Evolutionary conservation across 192 early-diverging fungal species (phyloP).

Genomic region (Helicostylum pulchrum): DNA sequence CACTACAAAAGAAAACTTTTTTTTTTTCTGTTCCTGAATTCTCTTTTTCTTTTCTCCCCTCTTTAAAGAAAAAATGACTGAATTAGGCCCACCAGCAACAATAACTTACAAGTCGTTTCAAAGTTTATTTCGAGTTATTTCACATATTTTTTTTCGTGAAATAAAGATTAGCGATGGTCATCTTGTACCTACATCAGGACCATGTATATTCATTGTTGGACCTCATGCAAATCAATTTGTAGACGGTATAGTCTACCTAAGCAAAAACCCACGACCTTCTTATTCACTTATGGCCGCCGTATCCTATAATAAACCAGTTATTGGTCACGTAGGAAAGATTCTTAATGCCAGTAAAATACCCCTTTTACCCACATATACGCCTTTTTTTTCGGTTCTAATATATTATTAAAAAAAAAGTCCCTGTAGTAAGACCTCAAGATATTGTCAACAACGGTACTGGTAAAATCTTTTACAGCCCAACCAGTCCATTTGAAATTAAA

Average conservation of each 20-base stretch:
- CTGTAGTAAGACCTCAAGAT: conserved; percentile 93
- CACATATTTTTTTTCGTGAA: conserved; percentile 86
- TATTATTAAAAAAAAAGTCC: conserved; percentile 64
- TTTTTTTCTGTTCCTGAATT: background rate
- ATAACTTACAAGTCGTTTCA: conserved; percentile 41
- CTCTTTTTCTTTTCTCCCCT: conserved; percentile 1
- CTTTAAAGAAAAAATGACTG: background rate
- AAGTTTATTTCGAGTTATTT: conserved; percentile 57
- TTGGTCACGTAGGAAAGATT: conserved; percentile 31
- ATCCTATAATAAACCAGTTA: conserved; percentile 25
- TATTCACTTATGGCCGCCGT: conserved; percentile 29
- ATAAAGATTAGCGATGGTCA: conserved; percentile 77
- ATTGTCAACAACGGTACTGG: conserved; percentile 70
- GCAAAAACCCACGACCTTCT: conserved; percentile 21
- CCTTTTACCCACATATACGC: background rate
- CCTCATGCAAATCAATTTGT: conserved; percentile 70
- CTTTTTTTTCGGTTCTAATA: background rate
- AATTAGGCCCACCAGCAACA: background rate
- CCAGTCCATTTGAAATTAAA: conserved; percentile 59
- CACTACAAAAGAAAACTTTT: background rate
- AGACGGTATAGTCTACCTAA: conserved; percentile 28
- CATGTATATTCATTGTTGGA: conserved; percentile 89
- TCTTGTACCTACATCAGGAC: conserved; percentile 78
- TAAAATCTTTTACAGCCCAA: conserved; percentile 59
- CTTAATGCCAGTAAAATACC: conserved; percentile 30